Evolutionary conservation across 108 stramenopile species (phyloP).

Genomic region (Cyclotella distinguenda): DNA sequence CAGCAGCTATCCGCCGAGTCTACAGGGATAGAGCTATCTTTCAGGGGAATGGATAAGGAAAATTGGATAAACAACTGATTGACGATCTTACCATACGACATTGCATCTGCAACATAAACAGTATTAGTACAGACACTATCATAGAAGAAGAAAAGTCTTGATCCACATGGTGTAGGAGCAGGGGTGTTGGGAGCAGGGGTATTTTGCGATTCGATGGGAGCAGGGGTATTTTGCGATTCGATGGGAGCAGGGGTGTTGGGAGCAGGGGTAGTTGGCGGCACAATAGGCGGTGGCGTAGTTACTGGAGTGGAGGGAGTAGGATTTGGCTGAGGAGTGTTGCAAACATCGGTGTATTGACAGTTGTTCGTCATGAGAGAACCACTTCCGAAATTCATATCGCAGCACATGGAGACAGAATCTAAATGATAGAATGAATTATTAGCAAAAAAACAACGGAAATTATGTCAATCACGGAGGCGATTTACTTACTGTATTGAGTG

Average conservation of each 20-base stretch:
- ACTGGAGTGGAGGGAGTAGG: no score
- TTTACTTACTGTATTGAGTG: neutral
- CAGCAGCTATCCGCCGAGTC: neutral
- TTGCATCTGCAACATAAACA: slow-evolving; percentile 4
- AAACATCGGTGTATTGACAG: neutral
- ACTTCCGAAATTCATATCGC: neutral
- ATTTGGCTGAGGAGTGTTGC: neutral
- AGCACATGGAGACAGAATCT: neutral
- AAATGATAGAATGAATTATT: neutral
- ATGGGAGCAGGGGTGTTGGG: no score
- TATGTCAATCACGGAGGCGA: neutral
- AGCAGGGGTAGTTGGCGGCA: neutral
- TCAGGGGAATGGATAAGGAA: neutral
- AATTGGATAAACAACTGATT: neutral
- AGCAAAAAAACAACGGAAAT: neutral
- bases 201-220: neutral
- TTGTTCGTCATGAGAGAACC: neutral
- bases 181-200: neutral
- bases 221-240: neutral
- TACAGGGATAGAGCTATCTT: neutral
- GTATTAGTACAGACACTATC: neutral
- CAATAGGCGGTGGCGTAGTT: neutral
- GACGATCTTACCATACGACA: neutral
- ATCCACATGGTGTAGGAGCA: slow-evolving; percentile 9
- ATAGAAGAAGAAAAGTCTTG: slow-evolving; percentile 10